These are phyloP conservation scores for Fomitopsis palustris DNA, from an alignment of 1,284 basidiomycete genomes.

Conservation along the genomic window DNA sequence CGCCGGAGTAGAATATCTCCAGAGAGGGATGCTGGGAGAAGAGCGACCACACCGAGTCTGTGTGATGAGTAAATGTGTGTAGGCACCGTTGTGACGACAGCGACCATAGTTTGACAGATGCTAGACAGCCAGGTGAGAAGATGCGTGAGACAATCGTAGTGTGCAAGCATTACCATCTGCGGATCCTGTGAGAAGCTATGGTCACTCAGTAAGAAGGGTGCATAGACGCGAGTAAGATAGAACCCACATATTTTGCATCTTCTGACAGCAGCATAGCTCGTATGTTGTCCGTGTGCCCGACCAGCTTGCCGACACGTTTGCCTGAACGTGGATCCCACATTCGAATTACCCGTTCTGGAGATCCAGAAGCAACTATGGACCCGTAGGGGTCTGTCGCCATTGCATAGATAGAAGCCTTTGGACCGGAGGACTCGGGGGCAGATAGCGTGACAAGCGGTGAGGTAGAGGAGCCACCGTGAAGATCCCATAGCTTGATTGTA, in stretches of 20 bases:
- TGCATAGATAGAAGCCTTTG: slow-evolving; percentile 80
- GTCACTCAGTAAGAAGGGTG: not conserved
- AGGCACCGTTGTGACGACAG: slow-evolving; percentile 84
- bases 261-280: slow-evolving; percentile 85
- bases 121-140: slow-evolving; percentile 29
- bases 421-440: slow-evolving; percentile 55
- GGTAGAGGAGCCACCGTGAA: slow-evolving; percentile 40
- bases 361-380: slow-evolving; percentile 81
- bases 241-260: slow-evolving; percentile 82
- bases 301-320: slow-evolving; percentile 70
- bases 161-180: slow-evolving; percentile 63
- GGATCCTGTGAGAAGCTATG: slow-evolving; percentile 81
- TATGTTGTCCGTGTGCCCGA: slow-evolving; percentile 97
- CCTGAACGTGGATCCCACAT: slow-evolving; percentile 91
- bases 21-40: slow-evolving; percentile 85
- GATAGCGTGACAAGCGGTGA: slow-evolving; percentile 55
- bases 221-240: not conserved
- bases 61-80: slow-evolving; percentile 95
- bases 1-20: slow-evolving; percentile 95
- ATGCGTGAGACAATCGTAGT: not conserved
- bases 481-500: slow-evolving; percentile 93
- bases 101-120: slow-evolving; percentile 92
- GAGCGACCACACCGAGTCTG: slow-evolving; percentile 94
- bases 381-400: slow-evolving; percentile 79
- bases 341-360: slow-evolving; percentile 86